These are phyloP conservation scores for Exidia glandulosa DNA, from an alignment of 768 basidiomycete genomes.

Conservation along the genomic window DNA sequence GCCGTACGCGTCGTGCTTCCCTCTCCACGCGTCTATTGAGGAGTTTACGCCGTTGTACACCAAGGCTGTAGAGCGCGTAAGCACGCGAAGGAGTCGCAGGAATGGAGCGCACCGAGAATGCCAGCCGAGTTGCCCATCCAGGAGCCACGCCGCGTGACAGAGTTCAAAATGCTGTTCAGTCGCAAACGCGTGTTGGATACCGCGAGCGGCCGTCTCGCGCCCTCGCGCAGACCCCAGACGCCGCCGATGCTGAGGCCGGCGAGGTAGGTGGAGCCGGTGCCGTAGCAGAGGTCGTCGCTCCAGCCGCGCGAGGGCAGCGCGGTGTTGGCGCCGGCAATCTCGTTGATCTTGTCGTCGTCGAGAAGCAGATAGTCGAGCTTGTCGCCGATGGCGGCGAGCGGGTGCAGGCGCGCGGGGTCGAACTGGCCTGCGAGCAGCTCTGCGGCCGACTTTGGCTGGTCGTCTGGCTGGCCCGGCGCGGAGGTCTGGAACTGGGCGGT, in stretches of 20 bases:
- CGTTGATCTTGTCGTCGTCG: conserved; percentile 91
- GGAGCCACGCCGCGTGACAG: conserved; percentile 90
- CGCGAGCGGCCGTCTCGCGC: conserved; percentile 75
- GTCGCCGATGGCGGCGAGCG: conserved; percentile 83
- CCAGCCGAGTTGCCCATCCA: conserved; percentile 98
- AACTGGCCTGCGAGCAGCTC: conserved; percentile 81
- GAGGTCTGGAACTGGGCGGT: conserved; percentile 36
- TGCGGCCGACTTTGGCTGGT: conserved; percentile 64
- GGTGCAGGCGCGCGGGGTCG: conserved; percentile 89
- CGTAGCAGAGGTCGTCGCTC: conserved; percentile 99
- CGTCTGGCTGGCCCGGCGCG: conserved; percentile 27
- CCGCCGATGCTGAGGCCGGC: conserved; percentile 92
- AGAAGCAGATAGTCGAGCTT: conserved; percentile 91
- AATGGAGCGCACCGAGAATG: conserved; percentile 70
- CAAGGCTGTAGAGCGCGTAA: conserved; percentile 51
- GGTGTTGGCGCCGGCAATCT: conserved; percentile 79
- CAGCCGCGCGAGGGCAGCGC: conserved; percentile 93
- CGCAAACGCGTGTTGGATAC: conserved; percentile 78
- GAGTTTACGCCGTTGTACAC: conserved; percentile 96
- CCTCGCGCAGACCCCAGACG: conserved; percentile 92
- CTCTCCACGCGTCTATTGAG: conserved; percentile 76
- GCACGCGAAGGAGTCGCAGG: conserved; percentile 26
- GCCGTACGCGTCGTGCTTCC: conserved; percentile 83
- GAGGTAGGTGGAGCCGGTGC: conserved; percentile 97
- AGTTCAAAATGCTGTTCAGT: conserved; percentile 95